A percentile compares a stretch with the other conserved stretches of the same genome.
Conservation (phyloP, 2,329 filamentous ascomycete species). For the Xylaria multiplex region DNA sequence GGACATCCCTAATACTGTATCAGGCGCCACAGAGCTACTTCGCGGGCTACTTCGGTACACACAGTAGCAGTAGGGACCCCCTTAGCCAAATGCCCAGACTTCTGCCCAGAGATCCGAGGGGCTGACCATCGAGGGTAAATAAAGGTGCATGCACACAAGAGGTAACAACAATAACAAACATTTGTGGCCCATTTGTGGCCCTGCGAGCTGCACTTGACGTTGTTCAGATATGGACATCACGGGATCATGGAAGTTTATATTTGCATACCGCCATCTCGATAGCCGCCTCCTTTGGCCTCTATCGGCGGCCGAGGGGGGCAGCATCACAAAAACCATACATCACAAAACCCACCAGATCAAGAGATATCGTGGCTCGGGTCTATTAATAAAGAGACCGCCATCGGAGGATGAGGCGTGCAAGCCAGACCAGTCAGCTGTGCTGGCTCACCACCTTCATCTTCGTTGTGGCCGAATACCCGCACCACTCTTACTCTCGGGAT, state of each 20-base stretch:
- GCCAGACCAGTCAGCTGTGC: constrained; percentile 29
- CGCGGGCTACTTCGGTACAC: no score
- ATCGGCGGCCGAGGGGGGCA: constrained; percentile 27
- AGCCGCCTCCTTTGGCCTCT: constrained; percentile 17
- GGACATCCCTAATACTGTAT: constrained; percentile 14
- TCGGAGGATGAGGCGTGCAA: constrained; percentile 36
- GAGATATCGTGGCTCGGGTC: constrained; percentile 32
- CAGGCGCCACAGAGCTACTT: constrained; percentile 19
- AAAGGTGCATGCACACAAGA: no score
- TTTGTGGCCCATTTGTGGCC: no score
- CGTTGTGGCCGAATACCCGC: constrained; percentile 19
- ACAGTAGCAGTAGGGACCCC: constrained; percentile 1
- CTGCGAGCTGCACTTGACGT: background rate
- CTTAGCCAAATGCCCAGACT: background rate
- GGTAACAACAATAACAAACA: background rate
- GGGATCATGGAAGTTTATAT: constrained; percentile 22
- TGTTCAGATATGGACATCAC: background rate
- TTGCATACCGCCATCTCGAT: constrained; percentile 34
- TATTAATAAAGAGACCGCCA: constrained; percentile 32
- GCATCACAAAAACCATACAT: constrained; percentile 22
- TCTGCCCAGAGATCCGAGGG: constrained; percentile 1
- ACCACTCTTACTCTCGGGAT: constrained; percentile 18
- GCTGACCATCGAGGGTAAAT: background rate
- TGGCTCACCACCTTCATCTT: constrained; percentile 22
- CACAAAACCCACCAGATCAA: constrained; percentile 19